Percentiles rank a stretch among this genome's conserved stretches.
Conservation (phyloP, 129 eudicot species). For the Tanacetum coccineum region DNA sequence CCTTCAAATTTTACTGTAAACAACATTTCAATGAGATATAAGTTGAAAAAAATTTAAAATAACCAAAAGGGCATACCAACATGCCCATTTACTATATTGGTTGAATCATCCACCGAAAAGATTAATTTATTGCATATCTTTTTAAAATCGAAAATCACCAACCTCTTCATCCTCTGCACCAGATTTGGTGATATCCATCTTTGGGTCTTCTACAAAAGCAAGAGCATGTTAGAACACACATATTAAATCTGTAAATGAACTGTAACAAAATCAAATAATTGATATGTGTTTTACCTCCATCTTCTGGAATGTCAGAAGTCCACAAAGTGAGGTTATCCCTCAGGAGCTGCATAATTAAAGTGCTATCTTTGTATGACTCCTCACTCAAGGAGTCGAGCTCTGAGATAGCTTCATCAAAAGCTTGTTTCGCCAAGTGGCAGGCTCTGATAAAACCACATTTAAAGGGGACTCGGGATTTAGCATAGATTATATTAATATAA, state of each 20-base stretch:
- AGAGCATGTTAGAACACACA: not conserved
- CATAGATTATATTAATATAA: not conserved
- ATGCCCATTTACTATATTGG: not conserved
- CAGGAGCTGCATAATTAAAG: slow-evolving; percentile 45
- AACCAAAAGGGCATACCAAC: not conserved
- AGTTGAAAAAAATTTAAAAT: not conserved
- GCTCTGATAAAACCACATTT: slow-evolving; percentile 26
- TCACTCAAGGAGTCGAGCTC: slow-evolving; percentile 50
- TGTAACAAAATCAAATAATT: not conserved
- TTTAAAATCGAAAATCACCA: slow-evolving; percentile 1
- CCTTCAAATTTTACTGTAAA: slow-evolving; percentile 30
- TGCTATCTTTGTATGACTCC: slow-evolving; percentile 57
- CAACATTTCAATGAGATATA: not conserved
- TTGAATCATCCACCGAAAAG: not conserved
- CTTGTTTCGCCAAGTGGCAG: slow-evolving; percentile 53
- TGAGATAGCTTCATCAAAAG: slow-evolving; percentile 53
- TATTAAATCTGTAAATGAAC: not conserved
- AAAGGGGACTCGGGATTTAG: not conserved
- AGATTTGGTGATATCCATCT: slow-evolving; percentile 44
- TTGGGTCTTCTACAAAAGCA: slow-evolving; percentile 37
- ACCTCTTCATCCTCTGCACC: slow-evolving; percentile 42
- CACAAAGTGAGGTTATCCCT: slow-evolving; percentile 53
- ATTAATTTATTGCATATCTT: not conserved
- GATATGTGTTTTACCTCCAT: slow-evolving; percentile 36
- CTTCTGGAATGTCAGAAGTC: slow-evolving; percentile 53